Conservation (phyloP, 805 yeast genomes). For the Nakazawaea populi region DNA sequence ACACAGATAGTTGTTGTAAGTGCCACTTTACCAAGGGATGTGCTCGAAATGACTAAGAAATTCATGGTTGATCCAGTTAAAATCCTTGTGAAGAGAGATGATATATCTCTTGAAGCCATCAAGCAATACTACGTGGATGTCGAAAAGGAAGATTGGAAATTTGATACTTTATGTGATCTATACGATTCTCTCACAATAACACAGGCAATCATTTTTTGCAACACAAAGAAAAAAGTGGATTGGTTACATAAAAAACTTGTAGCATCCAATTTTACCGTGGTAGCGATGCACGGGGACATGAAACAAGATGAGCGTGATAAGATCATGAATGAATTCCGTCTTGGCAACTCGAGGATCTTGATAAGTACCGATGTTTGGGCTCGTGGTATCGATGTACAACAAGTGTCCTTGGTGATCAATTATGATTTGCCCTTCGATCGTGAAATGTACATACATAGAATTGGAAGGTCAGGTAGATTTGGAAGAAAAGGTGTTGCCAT, state of each 20-base stretch:
- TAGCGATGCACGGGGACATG: conserved; percentile 95
- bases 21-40: conserved; percentile 93
- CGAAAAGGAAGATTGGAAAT: conserved; percentile 90
- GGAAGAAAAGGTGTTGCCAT: conserved; percentile 98
- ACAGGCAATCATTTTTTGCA: conserved; percentile 97
- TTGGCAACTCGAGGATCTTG: conserved; percentile 88
- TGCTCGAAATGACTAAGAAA: conserved; percentile 82
- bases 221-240: conserved; percentile 92
- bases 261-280: conserved; percentile 82
- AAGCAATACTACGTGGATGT: conserved; percentile 89
- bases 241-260: conserved; percentile 71
- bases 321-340: conserved; percentile 93
- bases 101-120: conserved; percentile 91
- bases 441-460: conserved; percentile 95
- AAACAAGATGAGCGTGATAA: conserved; percentile 89
- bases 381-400: conserved; percentile 97
- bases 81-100: conserved; percentile 92
- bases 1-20: conserved; percentile 93
- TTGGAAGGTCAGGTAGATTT: conserved; percentile 97
- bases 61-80: conserved; percentile 94
- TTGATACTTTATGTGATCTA: conserved; percentile 89
- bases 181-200: conserved; percentile 94
- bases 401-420: conserved; percentile 90
- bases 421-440: conserved; percentile 87
- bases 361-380: conserved; percentile 96